phyloP scores from a whole-genome alignment of 75 land plant genomes.

The Larix kaempferi region DNA sequence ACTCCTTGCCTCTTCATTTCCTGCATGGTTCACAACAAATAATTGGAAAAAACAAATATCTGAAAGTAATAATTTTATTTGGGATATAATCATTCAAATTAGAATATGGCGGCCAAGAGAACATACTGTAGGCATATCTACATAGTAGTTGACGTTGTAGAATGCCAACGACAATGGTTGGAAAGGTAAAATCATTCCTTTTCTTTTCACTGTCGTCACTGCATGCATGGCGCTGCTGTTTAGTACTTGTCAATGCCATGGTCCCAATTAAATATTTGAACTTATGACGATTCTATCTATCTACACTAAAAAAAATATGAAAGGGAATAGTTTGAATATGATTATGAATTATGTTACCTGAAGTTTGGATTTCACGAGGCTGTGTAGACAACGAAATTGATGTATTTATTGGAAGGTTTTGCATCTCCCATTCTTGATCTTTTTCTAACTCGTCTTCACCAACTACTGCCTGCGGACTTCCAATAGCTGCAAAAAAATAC shows the following conservation, averaged over 20 bases:
- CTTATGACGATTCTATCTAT: slow-evolving; percentile 46
- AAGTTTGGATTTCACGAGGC: background rate
- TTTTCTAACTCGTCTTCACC: slow-evolving; percentile 42
- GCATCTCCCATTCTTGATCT: slow-evolving; percentile 22
- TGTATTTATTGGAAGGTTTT: background rate
- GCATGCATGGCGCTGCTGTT: background rate
- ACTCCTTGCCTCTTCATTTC: slow-evolving; percentile 74
- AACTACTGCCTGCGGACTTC: slow-evolving; percentile 39
- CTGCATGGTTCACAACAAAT: slow-evolving; percentile 8
- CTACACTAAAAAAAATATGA: slow-evolving; percentile 46
- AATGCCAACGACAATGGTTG: slow-evolving; percentile 50
- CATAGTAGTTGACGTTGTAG: slow-evolving; percentile 54
- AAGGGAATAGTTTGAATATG: slow-evolving; percentile 16
- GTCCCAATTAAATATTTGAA: slow-evolving; percentile 30
- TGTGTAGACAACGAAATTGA: background rate
- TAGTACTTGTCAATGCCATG: no score
- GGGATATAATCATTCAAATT: background rate
- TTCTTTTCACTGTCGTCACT: slow-evolving; percentile 1
- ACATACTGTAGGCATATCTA: slow-evolving; percentile 59
- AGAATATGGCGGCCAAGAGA: background rate
- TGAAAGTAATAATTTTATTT: background rate
- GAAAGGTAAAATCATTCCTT: slow-evolving; percentile 72
- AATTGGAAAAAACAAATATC: no score
- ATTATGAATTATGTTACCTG: slow-evolving; percentile 5
- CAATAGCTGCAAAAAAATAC: slow-evolving; percentile 28